A percentile compares a stretch with the other conserved stretches of the same genome.
phyloP scores from a whole-genome alignment of 2,329 filamentous ascomycete species.

The Ophiostoma quercus region DNA sequence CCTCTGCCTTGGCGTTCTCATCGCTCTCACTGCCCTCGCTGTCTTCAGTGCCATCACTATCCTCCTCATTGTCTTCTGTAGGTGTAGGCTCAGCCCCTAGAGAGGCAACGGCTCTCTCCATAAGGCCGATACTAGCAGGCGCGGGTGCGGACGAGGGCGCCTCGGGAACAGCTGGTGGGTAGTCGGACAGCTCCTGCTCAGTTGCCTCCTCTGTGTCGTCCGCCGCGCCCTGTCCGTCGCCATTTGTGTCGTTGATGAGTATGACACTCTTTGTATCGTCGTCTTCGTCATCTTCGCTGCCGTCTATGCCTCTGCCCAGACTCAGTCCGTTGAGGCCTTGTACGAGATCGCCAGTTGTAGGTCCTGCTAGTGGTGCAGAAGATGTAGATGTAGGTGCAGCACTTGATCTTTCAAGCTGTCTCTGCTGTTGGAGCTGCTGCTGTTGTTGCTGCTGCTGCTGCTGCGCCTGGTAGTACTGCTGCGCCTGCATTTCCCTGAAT shows the following conservation, averaged over 20 bases:
- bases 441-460: conserved; percentile 23
- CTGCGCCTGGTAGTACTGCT: conserved; percentile 19
- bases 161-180: conserved; percentile 1
- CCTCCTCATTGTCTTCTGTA: not conserved
- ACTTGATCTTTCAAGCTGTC: not conserved
- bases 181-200: not conserved
- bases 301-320: not conserved
- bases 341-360: not conserved
- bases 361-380: conserved; percentile 10
- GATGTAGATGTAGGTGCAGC: not conserved
- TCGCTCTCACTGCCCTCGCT: not conserved
- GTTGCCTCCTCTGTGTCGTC: not conserved
- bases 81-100: not conserved
- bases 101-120: conserved; percentile 7
- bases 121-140: not conserved
- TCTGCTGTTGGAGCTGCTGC: conserved; percentile 9
- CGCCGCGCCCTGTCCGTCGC: not conserved
- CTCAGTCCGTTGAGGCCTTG: not conserved
- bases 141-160: not conserved
- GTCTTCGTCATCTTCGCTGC: not conserved
- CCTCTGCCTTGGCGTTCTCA: not conserved
- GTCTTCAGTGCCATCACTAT: not conserved
- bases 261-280: conserved; percentile 1
- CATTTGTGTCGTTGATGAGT: not conserved
- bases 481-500: conserved; percentile 11